A percentile compares a stretch with the other conserved stretches of the same genome.
Evolutionary conservation across 2,329 filamentous ascomycete genomes (phyloP).

Genomic region (Pestalotiopsis sp.): DNA sequence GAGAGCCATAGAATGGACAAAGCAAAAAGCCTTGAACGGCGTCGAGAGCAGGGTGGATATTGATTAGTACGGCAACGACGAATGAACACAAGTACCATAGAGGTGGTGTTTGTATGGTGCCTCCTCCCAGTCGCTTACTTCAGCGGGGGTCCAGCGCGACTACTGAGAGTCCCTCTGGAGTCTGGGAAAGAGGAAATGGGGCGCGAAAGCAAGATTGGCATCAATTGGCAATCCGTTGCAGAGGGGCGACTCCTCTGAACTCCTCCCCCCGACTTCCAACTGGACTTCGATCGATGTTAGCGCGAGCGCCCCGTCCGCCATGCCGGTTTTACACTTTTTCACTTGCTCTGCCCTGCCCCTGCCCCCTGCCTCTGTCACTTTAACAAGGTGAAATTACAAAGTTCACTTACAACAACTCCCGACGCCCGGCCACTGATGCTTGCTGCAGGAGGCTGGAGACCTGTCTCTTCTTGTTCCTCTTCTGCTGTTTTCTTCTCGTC

Average conservation of each 20-base stretch:
- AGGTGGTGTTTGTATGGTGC: background rate
- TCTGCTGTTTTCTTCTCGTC: background rate
- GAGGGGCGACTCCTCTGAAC: background rate
- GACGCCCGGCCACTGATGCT: background rate
- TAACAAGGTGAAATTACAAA: background rate
- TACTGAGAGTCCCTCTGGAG: background rate
- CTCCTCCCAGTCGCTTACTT: background rate
- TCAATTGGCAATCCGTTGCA: background rate
- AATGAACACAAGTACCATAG: background rate
- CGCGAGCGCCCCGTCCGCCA: background rate
- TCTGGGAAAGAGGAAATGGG: background rate
- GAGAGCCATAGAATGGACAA: background rate
- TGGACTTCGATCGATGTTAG: background rate
- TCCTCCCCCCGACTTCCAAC: background rate
- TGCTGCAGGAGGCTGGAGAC: conserved; percentile 4
- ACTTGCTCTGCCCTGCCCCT: background rate
- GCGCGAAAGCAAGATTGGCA: background rate
- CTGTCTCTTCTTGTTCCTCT: background rate
- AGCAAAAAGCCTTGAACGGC: background rate
- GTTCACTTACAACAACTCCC: background rate
- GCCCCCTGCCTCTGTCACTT: background rate
- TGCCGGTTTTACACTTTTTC: background rate
- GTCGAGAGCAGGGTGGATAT: background rate
- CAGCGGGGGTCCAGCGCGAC: too few species aligned
- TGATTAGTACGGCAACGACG: background rate